Conservation (phyloP, 108 stramenopile species). For the Cyclostephanos tholiformis region DNA sequence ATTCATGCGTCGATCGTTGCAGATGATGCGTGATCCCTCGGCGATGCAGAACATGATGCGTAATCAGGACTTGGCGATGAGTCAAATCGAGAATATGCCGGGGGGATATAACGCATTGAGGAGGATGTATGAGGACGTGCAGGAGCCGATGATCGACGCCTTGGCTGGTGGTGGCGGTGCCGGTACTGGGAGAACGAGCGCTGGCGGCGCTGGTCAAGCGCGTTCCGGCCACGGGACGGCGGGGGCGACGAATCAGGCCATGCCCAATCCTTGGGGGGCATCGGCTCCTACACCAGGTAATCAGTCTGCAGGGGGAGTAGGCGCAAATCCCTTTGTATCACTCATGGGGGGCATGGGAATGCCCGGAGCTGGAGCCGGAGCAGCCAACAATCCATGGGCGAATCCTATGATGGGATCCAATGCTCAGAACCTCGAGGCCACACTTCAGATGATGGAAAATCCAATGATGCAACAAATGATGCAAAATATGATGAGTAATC, state of each 20-base stretch:
- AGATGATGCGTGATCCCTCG: slow-evolving; percentile 93
- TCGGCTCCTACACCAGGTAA: slow-evolving; percentile 20
- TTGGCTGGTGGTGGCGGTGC: slow-evolving; percentile 41
- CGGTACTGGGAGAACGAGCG: slow-evolving; percentile 20
- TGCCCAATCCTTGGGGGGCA: slow-evolving; percentile 92
- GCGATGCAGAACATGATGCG: slow-evolving; percentile 88
- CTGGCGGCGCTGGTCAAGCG: slow-evolving; percentile 14
- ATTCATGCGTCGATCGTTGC: slow-evolving; percentile 85
- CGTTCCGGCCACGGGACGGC: slow-evolving; percentile 52
- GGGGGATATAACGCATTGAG: slow-evolving; percentile 92
- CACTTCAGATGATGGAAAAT: slow-evolving; percentile 72
- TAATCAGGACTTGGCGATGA: slow-evolving; percentile 94
- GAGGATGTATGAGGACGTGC: slow-evolving; percentile 93
- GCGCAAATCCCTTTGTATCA: slow-evolving; percentile 43
- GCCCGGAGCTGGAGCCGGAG: slow-evolving; percentile 31
- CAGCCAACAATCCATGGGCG: slow-evolving; percentile 55
- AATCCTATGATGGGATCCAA: slow-evolving; percentile 49
- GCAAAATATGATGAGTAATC: slow-evolving; percentile 60
- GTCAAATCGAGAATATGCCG: slow-evolving; percentile 92
- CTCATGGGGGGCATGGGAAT: slow-evolving; percentile 43
- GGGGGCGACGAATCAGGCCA: slow-evolving; percentile 79
- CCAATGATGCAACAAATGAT: slow-evolving; percentile 82
- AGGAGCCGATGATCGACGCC: slow-evolving; percentile 96
- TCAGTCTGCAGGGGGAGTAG: slow-evolving; percentile 30
- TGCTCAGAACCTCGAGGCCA: slow-evolving; percentile 74